phyloP scores from a whole-genome alignment of 306 rosid genomes.

The Prunus campanulata region DNA sequence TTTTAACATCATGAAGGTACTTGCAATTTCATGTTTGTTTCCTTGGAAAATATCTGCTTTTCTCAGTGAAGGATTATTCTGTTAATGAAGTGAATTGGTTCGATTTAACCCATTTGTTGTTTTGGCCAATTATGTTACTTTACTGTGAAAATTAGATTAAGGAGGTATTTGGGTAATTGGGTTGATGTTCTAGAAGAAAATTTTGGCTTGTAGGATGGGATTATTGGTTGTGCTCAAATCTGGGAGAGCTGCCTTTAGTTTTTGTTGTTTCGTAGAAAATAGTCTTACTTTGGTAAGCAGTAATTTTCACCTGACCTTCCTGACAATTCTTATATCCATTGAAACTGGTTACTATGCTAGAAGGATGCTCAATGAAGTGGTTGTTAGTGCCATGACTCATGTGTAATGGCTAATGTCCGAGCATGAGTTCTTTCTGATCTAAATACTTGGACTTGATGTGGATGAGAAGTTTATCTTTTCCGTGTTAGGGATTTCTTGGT shows the following conservation, averaged over 20 bases:
- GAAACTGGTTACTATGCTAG: neutral
- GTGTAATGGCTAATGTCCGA: neutral
- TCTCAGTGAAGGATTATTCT: neutral
- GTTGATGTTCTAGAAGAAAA: neutral
- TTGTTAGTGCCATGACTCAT: neutral
- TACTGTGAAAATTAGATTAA: neutral
- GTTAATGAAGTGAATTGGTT: neutral
- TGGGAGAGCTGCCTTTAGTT: neutral
- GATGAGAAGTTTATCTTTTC: neutral
- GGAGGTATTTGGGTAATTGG: neutral
- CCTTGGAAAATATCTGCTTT: neutral
- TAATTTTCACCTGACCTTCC: neutral
- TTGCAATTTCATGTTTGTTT: neutral
- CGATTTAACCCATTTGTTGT: neutral
- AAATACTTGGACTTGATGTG: neutral
- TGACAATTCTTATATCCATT: neutral
- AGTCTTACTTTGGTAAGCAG: neutral
- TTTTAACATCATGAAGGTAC: conserved; percentile 30
- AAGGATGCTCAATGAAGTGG: neutral
- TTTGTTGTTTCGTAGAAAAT: neutral
- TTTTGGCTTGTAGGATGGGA: neutral
- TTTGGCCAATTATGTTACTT: neutral
- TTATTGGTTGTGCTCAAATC: too few species aligned
- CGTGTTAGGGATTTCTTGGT: conserved; percentile 29
- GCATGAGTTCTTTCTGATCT: neutral